Percentiles rank a stretch among this genome's conserved stretches.
These are phyloP conservation scores for Paraphaeosphaeria minitans DNA, from an alignment of 2,329 filamentous ascomycete genomes.

Conservation along the genomic window DNA sequence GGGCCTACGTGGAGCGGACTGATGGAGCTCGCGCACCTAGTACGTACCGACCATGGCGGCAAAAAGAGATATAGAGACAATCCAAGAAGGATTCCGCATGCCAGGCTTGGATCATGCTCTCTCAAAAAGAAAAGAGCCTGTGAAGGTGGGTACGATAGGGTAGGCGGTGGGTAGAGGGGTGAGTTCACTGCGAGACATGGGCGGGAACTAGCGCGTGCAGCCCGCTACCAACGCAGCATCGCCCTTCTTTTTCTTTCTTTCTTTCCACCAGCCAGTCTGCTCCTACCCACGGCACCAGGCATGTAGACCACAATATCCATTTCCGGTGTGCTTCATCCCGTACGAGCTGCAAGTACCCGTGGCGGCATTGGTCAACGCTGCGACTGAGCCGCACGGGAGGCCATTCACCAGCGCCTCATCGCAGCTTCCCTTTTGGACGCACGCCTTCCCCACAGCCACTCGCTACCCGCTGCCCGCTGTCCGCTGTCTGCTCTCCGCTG, in stretches of 20 bases:
- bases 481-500: too few species aligned
- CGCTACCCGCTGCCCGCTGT: too few species aligned
- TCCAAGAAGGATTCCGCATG: fast-evolving
- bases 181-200: not conserved
- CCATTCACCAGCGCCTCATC: not conserved
- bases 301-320: not conserved
- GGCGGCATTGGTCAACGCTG: not conserved
- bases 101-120: not conserved
- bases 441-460: not conserved
- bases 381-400: not conserved
- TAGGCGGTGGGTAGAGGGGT: not conserved
- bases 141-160: not conserved
- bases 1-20: not conserved
- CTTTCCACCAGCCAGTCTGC: not conserved
- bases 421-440: slow-evolving; percentile 2
- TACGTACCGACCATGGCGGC: not conserved
- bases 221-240: not conserved
- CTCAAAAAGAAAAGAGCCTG: too few species aligned
- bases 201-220: not conserved
- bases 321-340: not conserved
- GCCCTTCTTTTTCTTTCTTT: too few species aligned
- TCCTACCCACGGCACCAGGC: not conserved
- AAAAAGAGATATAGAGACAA: not conserved
- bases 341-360: slow-evolving; percentile 4
- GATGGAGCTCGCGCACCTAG: not conserved